phyloP scores from a whole-genome alignment of 2,329 filamentous ascomycete genomes.

The Paecilomyces sp. region DNA sequence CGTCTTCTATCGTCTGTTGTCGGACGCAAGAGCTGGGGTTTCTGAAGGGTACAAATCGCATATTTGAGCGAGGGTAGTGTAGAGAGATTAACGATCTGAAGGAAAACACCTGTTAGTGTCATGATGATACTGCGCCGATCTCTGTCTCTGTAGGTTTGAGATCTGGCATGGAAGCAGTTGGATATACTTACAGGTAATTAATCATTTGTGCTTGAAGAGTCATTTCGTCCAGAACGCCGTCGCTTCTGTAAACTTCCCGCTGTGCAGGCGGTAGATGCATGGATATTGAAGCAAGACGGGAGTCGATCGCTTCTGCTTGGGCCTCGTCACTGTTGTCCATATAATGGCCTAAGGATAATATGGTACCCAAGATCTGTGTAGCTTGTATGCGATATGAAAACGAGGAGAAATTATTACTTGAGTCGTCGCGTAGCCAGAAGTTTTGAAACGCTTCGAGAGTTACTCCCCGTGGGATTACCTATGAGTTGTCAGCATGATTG shows the following conservation, averaged over 20 bases:
- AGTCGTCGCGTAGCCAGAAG: slow-evolving; percentile 56
- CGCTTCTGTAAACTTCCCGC: slow-evolving; percentile 54
- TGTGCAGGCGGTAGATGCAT: slow-evolving; percentile 65
- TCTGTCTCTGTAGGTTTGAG: background rate
- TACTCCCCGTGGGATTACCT: slow-evolving; percentile 49
- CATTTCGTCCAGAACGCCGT: slow-evolving; percentile 61
- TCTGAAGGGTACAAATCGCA: background rate
- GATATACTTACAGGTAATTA: slow-evolving; percentile 15
- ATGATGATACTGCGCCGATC: background rate
- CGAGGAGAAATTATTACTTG: slow-evolving; percentile 62
- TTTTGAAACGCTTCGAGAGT: slow-evolving; percentile 50
- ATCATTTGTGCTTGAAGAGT: slow-evolving; percentile 23
- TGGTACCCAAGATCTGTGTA: slow-evolving; percentile 63
- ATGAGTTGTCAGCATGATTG: slow-evolving; percentile 16
- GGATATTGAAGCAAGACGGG: slow-evolving; percentile 51
- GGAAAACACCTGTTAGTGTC: background rate
- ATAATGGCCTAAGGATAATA: slow-evolving; percentile 44
- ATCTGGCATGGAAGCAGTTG: background rate
- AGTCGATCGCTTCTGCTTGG: slow-evolving; percentile 46
- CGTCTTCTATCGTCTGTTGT: slow-evolving; percentile 3
- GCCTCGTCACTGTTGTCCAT: slow-evolving; percentile 11
- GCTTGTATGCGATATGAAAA: slow-evolving; percentile 75
- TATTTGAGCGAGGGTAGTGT: background rate
- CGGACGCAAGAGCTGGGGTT: slow-evolving; percentile 11
- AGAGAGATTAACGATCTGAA: background rate